Percentiles rank a stretch among this genome's conserved stretches.
phyloP scores from a whole-genome alignment of 345 rosid species.

The Eucalyptus curtisii region DNA sequence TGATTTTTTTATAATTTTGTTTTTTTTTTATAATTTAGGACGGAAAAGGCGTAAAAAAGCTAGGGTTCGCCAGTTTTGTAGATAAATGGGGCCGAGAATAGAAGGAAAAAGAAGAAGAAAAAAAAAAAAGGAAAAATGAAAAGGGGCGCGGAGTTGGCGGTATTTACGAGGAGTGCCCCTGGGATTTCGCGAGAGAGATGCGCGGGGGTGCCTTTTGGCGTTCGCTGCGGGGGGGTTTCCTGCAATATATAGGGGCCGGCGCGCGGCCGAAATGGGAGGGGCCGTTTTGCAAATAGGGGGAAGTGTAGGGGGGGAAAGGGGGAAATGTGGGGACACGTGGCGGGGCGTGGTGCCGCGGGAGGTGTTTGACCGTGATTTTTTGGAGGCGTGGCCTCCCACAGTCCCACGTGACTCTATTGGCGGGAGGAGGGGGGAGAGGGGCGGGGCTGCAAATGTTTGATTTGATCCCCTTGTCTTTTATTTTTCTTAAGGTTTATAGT shows the following conservation, averaged over 20 bases:
- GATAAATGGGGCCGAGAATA: background rate
- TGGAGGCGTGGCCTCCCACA: background rate
- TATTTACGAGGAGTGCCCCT: background rate
- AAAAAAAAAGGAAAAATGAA: background rate
- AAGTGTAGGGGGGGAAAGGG: background rate
- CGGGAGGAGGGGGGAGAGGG: background rate
- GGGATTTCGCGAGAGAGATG: background rate
- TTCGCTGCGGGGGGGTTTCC: background rate
- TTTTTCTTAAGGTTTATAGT: background rate
- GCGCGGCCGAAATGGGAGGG: background rate
- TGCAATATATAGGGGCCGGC: background rate
- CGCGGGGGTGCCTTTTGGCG: background rate
- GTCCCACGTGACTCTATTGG: background rate
- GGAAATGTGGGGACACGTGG: background rate
- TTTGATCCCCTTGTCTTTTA: background rate
- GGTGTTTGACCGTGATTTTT: background rate
- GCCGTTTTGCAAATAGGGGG: background rate
- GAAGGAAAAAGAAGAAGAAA: too few relatives aligned
- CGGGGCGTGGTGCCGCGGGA: background rate
- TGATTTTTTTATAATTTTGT: background rate
- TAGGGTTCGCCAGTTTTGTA: background rate
- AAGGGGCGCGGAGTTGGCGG: background rate
- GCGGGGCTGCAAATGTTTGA: background rate
- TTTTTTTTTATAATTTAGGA: background rate
- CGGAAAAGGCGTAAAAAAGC: background rate